Evolutionary conservation across 148 eudicot species (phyloP).

Genomic region (Diospyros kaki): DNA sequence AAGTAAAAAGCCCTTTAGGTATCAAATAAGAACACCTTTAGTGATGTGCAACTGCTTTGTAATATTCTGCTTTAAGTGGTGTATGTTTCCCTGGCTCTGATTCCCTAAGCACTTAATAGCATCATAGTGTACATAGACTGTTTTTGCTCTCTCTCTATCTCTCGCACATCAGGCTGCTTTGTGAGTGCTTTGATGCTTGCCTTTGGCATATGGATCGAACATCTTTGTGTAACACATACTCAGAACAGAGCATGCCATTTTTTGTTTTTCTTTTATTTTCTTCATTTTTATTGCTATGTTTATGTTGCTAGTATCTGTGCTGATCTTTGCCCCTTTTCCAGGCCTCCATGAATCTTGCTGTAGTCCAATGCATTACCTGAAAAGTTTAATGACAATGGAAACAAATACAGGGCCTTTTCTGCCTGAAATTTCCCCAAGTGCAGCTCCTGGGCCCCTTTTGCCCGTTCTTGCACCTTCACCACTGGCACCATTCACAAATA

Average conservation of each 20-base stretch:
- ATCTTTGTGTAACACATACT: background rate
- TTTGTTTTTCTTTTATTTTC: background rate
- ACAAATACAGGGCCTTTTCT: slow-evolving; percentile 41
- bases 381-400: slow-evolving; percentile 21
- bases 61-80: background rate
- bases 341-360: slow-evolving; percentile 36
- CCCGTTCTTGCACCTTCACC: slow-evolving; percentile 93
- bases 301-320: background rate
- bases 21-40: background rate
- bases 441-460: slow-evolving; percentile 74
- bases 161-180: background rate
- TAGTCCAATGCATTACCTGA: slow-evolving; percentile 23
- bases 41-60: too few relatives aligned
- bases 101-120: background rate
- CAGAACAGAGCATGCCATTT: background rate
- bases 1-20: background rate
- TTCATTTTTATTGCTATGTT: background rate
- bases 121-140: background rate
- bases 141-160: background rate
- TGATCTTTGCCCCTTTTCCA: slow-evolving; percentile 27
- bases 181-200: background rate
- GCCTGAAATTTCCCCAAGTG: slow-evolving; percentile 59
- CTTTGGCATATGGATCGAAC: background rate
- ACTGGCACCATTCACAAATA: slow-evolving; percentile 86
- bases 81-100: background rate